phyloP scores from a whole-genome alignment of 1,284 basidiomycete genomes.

The Laetiporus sulphureus region DNA sequence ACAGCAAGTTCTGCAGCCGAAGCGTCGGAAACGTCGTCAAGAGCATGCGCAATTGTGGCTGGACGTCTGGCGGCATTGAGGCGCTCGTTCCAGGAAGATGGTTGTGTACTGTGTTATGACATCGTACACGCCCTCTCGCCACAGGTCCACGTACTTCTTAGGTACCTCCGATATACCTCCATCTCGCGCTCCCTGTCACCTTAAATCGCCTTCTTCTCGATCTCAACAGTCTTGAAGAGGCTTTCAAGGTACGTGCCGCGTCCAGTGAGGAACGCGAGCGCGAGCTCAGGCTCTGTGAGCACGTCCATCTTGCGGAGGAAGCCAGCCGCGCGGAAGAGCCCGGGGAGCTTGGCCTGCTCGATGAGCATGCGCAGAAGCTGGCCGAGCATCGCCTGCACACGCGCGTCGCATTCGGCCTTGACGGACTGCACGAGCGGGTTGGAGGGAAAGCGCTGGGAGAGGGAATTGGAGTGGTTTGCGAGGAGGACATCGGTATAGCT shows the following conservation, averaged over 20 bases:
- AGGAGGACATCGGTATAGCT: conserved; percentile 89
- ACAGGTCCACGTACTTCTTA: conserved; percentile 84
- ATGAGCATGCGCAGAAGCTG: conserved; percentile 77
- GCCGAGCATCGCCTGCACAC: conserved; percentile 67
- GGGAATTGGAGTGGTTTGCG: conserved; percentile 52
- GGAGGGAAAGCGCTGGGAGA: conserved; percentile 35
- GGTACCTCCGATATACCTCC: conserved; percentile 70
- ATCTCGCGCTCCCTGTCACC: conserved; percentile 48
- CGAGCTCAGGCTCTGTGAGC: conserved; percentile 57
- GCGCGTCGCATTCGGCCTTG: conserved; percentile 67
- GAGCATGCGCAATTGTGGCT: conserved; percentile 38
- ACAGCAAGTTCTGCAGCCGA: conserved; percentile 51
- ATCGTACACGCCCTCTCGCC: conserved; percentile 90
- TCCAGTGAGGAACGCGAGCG: conserved; percentile 60
- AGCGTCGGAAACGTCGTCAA: conserved; percentile 49
- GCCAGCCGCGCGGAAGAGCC: conserved; percentile 81
- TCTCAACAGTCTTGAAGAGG: conserved; percentile 37
- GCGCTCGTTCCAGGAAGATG: conserved; percentile 73
- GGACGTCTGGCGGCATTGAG: conserved; percentile 15
- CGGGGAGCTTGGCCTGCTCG: conserved; percentile 84
- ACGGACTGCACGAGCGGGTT: conserved; percentile 46
- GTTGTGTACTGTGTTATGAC: conserved; percentile 85
- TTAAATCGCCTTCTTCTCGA: no score
- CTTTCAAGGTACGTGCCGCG: conserved; percentile 46
- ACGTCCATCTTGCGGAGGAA: conserved; percentile 77